phyloP scores from a whole-genome alignment of 2,329 filamentous ascomycete genomes.

The Hortaea sp. region DNA sequence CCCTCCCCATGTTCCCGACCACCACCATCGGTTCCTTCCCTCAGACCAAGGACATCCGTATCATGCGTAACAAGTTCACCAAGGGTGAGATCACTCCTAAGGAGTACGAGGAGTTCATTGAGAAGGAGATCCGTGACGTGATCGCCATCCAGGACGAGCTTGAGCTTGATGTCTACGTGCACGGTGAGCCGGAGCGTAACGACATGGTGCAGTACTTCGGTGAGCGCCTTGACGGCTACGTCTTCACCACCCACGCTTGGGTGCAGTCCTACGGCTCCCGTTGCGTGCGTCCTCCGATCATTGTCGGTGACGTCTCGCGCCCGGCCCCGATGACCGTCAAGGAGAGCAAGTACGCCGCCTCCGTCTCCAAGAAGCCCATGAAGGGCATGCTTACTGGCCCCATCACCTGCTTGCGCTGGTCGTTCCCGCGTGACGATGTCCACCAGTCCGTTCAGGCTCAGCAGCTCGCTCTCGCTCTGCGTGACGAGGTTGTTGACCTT shows the following conservation, averaged over 20 bases:
- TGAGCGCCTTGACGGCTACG: constrained; percentile 91
- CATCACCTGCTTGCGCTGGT: constrained; percentile 98
- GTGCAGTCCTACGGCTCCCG: constrained; percentile 97
- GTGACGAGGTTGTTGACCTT: constrained; percentile 96
- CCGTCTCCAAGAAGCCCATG: constrained; percentile 97
- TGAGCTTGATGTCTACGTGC: constrained; percentile 90
- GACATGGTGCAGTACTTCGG: constrained; percentile 99
- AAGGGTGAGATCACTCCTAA: constrained; percentile 90
- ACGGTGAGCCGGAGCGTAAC: constrained; percentile 99
- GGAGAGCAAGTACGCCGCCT: constrained; percentile 98
- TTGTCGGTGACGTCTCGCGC: constrained; percentile 96
- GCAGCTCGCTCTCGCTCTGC: constrained; percentile 95
- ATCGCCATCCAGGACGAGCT: constrained; percentile 98
- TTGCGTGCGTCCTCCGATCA: constrained; percentile 95
- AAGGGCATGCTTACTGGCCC: constrained; percentile 99
- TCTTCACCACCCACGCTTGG: constrained; percentile 98
- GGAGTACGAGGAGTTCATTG: constrained; percentile 98
- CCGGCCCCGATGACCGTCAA: constrained; percentile 98
- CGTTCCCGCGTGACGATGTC: constrained; percentile 98
- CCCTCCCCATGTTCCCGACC: constrained; percentile 93
- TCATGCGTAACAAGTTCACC: constrained; percentile 95
- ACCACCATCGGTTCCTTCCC: constrained; percentile 99
- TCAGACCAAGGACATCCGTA: constrained; percentile 96
- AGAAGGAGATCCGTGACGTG: constrained; percentile 94
- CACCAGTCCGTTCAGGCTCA: constrained; percentile 98